These are phyloP conservation scores for Amauroascus niger DNA, from an alignment of 2,329 filamentous ascomycete species.

Conservation along the genomic window DNA sequence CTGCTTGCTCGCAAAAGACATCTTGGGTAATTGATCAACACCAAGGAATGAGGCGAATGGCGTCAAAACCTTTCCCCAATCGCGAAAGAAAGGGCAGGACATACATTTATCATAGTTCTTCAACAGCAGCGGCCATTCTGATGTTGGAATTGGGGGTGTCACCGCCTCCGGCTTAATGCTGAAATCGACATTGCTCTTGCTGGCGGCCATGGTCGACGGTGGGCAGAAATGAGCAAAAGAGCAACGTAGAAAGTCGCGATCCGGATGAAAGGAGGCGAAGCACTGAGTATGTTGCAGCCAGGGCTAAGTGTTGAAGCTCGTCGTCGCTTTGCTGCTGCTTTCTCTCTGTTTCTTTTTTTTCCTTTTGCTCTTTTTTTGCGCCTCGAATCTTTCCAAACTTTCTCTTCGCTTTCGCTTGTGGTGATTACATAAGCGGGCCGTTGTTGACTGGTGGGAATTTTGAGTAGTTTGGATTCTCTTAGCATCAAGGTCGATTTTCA, in stretches of 20 bases:
- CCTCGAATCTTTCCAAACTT: constrained; percentile 13
- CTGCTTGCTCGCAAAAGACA: constrained; percentile 8
- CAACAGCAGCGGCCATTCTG: constrained; percentile 82
- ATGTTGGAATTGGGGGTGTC: constrained; percentile 70
- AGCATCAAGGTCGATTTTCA: too few species aligned
- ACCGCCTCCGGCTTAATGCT: constrained; percentile 85
- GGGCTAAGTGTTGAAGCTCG: not conserved
- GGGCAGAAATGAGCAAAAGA: not conserved
- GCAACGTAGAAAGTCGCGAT: not conserved
- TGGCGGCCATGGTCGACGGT: constrained; percentile 26
- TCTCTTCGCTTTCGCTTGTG: constrained; percentile 11
- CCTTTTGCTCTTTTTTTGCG: too few species aligned
- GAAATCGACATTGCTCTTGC: constrained; percentile 59
- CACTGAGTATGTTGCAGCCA: not conserved
- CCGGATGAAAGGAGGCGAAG: not conserved
- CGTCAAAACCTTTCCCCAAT: not conserved
- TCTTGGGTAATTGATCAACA: not conserved
- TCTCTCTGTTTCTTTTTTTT: constrained; percentile 1
- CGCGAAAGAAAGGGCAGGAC: constrained; percentile 29
- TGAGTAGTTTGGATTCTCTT: too few species aligned
- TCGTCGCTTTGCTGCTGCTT: not conserved
- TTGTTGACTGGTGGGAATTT: not conserved
- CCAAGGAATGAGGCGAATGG: not conserved
- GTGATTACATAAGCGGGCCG: constrained; percentile 2
- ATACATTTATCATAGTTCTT: constrained; percentile 92